Conservation (phyloP, 768 basidiomycete species). For the Lactarius evosmus region DNA sequence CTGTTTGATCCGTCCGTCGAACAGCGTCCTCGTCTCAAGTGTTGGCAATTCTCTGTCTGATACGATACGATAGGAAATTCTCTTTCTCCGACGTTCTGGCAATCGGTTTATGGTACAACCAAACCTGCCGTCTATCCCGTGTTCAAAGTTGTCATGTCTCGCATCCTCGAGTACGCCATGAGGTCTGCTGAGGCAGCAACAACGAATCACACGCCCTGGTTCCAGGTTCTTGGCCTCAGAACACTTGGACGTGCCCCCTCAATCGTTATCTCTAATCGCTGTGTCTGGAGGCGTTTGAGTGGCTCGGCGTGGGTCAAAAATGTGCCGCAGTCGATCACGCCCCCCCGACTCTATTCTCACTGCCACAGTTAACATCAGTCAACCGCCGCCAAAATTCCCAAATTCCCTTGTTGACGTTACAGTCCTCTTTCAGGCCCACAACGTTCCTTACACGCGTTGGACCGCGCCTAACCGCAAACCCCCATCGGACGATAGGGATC, state of each 20-base stretch:
- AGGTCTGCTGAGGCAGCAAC: background rate
- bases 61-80: constrained; percentile 1
- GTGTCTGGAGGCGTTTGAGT: background rate
- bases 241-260: background rate
- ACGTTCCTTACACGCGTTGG: background rate
- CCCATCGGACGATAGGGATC: constrained; percentile 7
- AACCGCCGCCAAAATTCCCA: background rate
- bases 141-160: background rate
- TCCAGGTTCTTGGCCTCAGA: constrained; percentile 18
- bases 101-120: background rate
- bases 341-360: background rate
- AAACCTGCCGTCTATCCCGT: background rate
- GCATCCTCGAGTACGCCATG: background rate
- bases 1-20: background rate
- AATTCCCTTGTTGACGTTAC: background rate
- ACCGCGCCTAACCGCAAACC: background rate
- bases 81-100: background rate
- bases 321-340: constrained; percentile 3
- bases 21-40: background rate
- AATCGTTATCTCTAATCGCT: constrained; percentile 8
- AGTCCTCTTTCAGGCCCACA: background rate
- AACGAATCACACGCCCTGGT: constrained; percentile 8
- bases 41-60: background rate
- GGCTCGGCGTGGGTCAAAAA: background rate
- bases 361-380: background rate